Evolutionary conservation across 352 stramenopile species (phyloP).

Genomic region (Phytophthora palmivora): DNA sequence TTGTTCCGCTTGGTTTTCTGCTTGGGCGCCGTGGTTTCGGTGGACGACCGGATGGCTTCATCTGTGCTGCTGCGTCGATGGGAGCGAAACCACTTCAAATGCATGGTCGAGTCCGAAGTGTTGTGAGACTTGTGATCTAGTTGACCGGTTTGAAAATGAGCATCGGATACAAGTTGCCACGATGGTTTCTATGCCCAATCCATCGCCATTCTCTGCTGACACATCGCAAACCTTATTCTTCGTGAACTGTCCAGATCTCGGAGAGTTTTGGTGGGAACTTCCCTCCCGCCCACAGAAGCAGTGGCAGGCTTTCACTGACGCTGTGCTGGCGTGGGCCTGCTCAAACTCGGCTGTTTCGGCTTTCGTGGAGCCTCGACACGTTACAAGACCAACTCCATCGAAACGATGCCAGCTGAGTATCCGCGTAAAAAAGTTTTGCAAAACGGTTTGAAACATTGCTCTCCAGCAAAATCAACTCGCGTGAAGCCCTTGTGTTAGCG

Average conservation of each 20-base stretch:
- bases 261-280: slow-evolving; percentile 3
- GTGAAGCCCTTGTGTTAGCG: too few species aligned
- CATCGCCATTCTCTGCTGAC: slow-evolving; percentile 16
- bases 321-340: slow-evolving; percentile 24
- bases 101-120: slow-evolving; percentile 17
- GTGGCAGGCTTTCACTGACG: slow-evolving; percentile 19
- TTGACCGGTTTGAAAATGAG: slow-evolving; percentile 29
- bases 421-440: background rate
- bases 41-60: slow-evolving; percentile 8
- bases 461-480: background rate
- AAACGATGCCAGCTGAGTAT: slow-evolving; percentile 13
- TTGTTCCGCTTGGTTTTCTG: slow-evolving; percentile 27
- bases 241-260: slow-evolving; percentile 21
- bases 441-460: slow-evolving; percentile 9
- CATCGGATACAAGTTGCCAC: slow-evolving; percentile 1
- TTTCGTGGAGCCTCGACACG: too few species aligned
- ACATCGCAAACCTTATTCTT: slow-evolving; percentile 31
- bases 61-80: slow-evolving; percentile 26
- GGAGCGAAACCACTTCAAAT: slow-evolving; percentile 34
- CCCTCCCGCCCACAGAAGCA: slow-evolving; percentile 19
- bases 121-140: slow-evolving; percentile 21
- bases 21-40: slow-evolving; percentile 8
- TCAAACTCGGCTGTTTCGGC: slow-evolving; percentile 26
- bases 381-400: slow-evolving; percentile 9
- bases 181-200: slow-evolving; percentile 24